phyloP scores from a whole-genome alignment of 2,329 filamentous ascomycete species.

The Talaromyces sp. region DNA sequence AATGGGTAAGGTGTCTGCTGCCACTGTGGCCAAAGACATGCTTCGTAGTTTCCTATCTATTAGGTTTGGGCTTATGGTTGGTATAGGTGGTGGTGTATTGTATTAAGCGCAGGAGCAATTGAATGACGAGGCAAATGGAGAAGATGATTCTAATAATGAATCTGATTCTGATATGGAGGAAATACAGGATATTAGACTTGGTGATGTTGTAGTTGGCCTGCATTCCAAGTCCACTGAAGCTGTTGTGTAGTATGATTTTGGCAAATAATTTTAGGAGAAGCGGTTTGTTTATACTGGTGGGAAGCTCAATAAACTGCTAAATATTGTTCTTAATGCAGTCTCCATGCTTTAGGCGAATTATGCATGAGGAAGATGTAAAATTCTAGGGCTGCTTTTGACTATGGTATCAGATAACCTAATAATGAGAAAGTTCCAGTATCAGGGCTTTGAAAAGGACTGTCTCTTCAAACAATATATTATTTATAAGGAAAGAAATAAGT shows the following conservation, averaged over 20 bases:
- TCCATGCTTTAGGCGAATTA: background rate
- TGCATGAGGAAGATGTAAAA: background rate
- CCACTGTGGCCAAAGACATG: constrained; percentile 16
- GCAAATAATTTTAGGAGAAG: constrained; percentile 11
- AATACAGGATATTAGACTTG: constrained; percentile 11
- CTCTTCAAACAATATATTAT: background rate
- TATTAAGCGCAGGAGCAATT: background rate
- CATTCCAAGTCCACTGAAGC: constrained; percentile 11
- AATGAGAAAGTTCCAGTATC: constrained; percentile 1
- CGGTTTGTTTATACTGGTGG: background rate
- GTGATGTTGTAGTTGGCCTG: constrained; percentile 16
- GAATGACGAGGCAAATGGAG: background rate
- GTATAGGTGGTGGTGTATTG: constrained; percentile 16
- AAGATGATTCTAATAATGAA: background rate
- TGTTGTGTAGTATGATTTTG: constrained; percentile 23
- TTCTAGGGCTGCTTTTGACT: background rate
- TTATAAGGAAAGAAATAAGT: background rate
- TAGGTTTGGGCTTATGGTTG: constrained; percentile 16
- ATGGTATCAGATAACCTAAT: background rate
- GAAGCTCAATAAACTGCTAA: background rate
- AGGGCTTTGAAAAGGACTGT: background rate
- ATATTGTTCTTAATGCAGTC: constrained; percentile 1
- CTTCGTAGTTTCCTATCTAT: constrained; percentile 16
- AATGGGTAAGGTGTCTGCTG: constrained; percentile 16
- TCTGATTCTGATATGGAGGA: background rate